These are phyloP conservation scores for Oryza meyeriana DNA, from an alignment of 176 grass and related monocot species.

Conservation along the genomic window DNA sequence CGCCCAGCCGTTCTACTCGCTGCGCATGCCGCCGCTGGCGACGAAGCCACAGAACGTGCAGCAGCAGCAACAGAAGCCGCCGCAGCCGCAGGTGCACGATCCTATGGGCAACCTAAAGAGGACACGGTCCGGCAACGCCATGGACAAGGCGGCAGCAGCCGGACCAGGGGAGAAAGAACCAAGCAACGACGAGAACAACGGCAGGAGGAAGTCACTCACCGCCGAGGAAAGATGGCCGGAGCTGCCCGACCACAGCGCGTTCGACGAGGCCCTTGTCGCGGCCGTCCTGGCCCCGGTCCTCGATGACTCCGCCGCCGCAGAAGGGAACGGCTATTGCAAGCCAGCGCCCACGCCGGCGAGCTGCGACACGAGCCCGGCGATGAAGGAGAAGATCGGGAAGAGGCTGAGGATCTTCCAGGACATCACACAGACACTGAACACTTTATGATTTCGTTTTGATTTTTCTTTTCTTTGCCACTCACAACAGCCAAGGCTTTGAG, in stretches of 20 bases:
- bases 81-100: conserved; percentile 39
- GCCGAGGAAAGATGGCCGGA: conserved; percentile 82
- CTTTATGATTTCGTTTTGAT: conserved; percentile 25
- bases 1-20: conserved; percentile 79
- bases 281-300: conserved; percentile 56
- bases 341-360: not conserved
- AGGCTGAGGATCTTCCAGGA: conserved; percentile 95
- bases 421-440: conserved; percentile 64
- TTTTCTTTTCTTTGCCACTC: conserved; percentile 34
- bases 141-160: conserved; percentile 40
- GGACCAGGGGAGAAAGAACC: conserved; percentile 20
- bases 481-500: conserved; percentile 26
- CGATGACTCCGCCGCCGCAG: conserved; percentile 15
- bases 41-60: conserved; percentile 27
- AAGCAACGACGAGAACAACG: conserved; percentile 26
- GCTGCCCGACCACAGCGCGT: conserved; percentile 76
- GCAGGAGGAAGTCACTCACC: conserved; percentile 52
- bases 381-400: conserved; percentile 76
- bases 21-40: conserved; percentile 36
- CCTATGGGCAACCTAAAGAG: conserved; percentile 80
- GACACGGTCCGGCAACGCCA: conserved; percentile 53
- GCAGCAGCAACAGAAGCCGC: not conserved
- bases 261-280: conserved; percentile 74
- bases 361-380: conserved; percentile 54
- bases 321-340: conserved; percentile 15